These are phyloP conservation scores for Scopulariopsis brevicaulis DNA, from an alignment of 2,329 filamentous ascomycete genomes.

Conservation along the genomic window DNA sequence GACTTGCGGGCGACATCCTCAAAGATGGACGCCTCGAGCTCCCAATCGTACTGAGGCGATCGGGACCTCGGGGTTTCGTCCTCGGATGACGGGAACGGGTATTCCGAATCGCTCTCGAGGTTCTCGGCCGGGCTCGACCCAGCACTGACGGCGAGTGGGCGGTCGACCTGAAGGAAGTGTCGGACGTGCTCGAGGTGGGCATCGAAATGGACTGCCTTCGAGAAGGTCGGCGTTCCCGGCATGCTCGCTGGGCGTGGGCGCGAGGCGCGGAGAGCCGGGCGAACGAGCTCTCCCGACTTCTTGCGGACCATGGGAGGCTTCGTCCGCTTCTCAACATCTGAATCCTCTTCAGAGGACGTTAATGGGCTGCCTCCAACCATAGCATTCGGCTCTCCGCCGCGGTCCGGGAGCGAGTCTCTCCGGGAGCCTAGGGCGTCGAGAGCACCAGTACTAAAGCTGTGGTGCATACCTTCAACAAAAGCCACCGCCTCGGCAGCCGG, in stretches of 20 bases:
- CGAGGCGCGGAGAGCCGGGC: constrained; percentile 79
- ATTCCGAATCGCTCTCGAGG: constrained; percentile 80
- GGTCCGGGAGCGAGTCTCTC: constrained; percentile 32
- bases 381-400: constrained; percentile 42
- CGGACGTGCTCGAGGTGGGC: constrained; percentile 91
- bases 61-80: constrained; percentile 12
- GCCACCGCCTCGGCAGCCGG: constrained; percentile 11
- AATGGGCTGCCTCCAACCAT: constrained; percentile 35
- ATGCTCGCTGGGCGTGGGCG: constrained; percentile 82
- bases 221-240: constrained; percentile 92
- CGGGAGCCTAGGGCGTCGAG: constrained; percentile 24
- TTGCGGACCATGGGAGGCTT: constrained; percentile 95
- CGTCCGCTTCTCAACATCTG: constrained; percentile 41
- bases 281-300: constrained; percentile 94
- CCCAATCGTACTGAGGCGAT: constrained; percentile 63
- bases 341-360: constrained; percentile 50
- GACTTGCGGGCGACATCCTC: constrained; percentile 46
- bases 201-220: constrained; percentile 97
- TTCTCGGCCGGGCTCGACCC: constrained; percentile 83
- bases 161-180: constrained; percentile 89
- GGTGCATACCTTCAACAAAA: constrained; percentile 24
- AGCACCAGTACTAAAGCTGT: constrained; percentile 34
- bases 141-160: constrained; percentile 90
- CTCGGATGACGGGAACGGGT: constrained; percentile 53
- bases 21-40: constrained; percentile 77